Conservation (phyloP, 2,329 filamentous ascomycete genomes). For the Pseudogymnoascus sp. region DNA sequence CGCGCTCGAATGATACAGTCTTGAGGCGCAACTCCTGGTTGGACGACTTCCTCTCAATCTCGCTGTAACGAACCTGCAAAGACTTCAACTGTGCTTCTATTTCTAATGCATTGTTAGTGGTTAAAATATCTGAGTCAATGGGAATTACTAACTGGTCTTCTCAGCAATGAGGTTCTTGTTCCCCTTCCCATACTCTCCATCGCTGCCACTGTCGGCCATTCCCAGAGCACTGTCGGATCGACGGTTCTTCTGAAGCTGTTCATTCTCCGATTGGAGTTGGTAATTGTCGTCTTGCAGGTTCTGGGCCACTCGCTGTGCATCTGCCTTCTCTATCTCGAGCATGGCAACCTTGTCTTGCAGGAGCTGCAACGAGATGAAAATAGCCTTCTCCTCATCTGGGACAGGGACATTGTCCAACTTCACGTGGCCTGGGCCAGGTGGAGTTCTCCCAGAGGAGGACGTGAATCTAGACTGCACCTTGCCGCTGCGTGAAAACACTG, state of each 20-base stretch:
- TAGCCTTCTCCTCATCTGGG: conserved; percentile 52
- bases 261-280: conserved; percentile 37
- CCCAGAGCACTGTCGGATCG: conserved; percentile 38
- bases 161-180: conserved; percentile 40
- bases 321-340: conserved; percentile 46
- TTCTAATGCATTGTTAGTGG: conserved; percentile 29
- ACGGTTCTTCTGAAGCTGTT: conserved; percentile 32
- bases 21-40: conserved; percentile 56
- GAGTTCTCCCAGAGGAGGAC: conserved; percentile 33
- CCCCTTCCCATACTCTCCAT: conserved; percentile 32
- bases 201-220: conserved; percentile 27
- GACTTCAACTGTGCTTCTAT: conserved; percentile 51
- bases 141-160: conserved; percentile 43
- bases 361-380: conserved; percentile 50
- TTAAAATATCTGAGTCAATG: background rate
- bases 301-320: conserved; percentile 39
- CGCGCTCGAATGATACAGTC: conserved; percentile 53
- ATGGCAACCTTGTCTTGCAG: conserved; percentile 48
- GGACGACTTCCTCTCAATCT: conserved; percentile 52
- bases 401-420: conserved; percentile 46
- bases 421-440: conserved; percentile 31
- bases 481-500: conserved; percentile 41
- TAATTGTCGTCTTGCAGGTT: conserved; percentile 44
- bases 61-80: conserved; percentile 52
- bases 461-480: conserved; percentile 45